Evolutionary conservation across 495 filamentous ascomycete genomes (phyloP).

Genomic region (Viridothelium virens): DNA sequence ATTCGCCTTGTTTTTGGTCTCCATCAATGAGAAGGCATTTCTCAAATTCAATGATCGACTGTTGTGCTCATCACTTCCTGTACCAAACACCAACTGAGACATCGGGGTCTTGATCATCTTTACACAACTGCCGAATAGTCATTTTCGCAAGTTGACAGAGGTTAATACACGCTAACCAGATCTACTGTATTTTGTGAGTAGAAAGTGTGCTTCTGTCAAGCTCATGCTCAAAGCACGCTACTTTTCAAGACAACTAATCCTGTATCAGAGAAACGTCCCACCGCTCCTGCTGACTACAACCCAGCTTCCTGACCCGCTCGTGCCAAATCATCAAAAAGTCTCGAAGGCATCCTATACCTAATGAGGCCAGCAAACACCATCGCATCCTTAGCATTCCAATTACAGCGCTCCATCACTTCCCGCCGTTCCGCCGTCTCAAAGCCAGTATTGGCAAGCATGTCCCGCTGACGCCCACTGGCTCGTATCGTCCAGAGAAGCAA

Average conservation of each 20-base stretch:
- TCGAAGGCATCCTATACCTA: slow-evolving; percentile 70
- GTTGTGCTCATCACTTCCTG: too few species aligned
- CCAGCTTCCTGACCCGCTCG: slow-evolving; percentile 64
- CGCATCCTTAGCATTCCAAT: slow-evolving; percentile 72
- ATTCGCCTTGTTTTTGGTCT: too few species aligned
- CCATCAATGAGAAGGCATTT: too few species aligned
- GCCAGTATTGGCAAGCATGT: slow-evolving; percentile 51
- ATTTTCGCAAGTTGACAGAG: too few species aligned
- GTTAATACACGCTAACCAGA: too few species aligned
- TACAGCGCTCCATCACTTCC: slow-evolving; percentile 59
- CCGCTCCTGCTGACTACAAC: slow-evolving; percentile 31
- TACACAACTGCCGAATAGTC: too few species aligned
- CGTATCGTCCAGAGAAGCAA: slow-evolving; percentile 88
- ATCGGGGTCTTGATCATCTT: too few species aligned
- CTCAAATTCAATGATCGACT: too few species aligned
- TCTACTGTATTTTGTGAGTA: too few species aligned
- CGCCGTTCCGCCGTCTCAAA: slow-evolving; percentile 66
- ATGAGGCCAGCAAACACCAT: slow-evolving; percentile 94
- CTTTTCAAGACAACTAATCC: background rate
- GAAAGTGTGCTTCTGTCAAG: background rate
- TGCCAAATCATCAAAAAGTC: slow-evolving; percentile 74
- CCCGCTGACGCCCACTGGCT: slow-evolving; percentile 68
- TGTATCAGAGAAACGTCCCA: background rate
- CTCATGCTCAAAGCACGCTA: background rate
- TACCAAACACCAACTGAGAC: too few species aligned